These are phyloP conservation scores for Leccinum arenicola DNA, from an alignment of 768 basidiomycete species.

Conservation along the genomic window DNA sequence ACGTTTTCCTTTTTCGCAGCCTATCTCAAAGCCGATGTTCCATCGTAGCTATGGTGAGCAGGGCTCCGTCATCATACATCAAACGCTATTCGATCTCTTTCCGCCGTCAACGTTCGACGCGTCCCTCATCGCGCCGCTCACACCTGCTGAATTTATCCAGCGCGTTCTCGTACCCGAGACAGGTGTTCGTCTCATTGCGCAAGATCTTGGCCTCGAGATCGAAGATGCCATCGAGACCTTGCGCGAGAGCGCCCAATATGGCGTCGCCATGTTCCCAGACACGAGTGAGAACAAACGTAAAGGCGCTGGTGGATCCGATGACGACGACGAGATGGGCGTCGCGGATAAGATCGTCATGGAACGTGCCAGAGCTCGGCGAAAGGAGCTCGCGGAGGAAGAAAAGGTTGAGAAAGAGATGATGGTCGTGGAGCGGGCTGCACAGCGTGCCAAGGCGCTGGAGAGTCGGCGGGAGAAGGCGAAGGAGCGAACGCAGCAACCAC, in stretches of 20 bases:
- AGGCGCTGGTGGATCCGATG: conserved; percentile 37
- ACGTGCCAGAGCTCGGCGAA: conserved; percentile 39
- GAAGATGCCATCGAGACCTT: conserved; percentile 56
- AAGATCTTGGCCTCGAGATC: conserved; percentile 56
- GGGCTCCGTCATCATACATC: conserved; percentile 78
- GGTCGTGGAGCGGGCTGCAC: conserved; percentile 23
- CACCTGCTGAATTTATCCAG: conserved; percentile 72
- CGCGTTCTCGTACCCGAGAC: conserved; percentile 90
- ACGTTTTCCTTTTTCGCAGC: conserved; percentile 32
- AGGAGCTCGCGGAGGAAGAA: conserved; percentile 42
- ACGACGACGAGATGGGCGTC: conserved; percentile 29
- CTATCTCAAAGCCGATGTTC: neutral
- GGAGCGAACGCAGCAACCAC: conserved; percentile 20
- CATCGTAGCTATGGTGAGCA: conserved; percentile 75
- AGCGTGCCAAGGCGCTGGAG: conserved; percentile 18
- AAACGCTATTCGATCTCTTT: conserved; percentile 73
- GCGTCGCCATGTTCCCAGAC: conserved; percentile 79
- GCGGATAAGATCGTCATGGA: conserved; percentile 45
- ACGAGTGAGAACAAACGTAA: conserved; percentile 28
- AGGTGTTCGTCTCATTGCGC: conserved; percentile 75
- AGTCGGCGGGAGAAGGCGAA: conserved; percentile 20
- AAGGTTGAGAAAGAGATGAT: conserved; percentile 29
- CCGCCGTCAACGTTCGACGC: conserved; percentile 58
- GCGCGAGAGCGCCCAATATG: conserved; percentile 77
- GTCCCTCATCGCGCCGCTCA: conserved; percentile 58